Evolutionary conservation across 306 rosid genomes (phyloP), one percentile per base, ranked within the genome.

Genomic region (Malus sylvestris): DNA sequence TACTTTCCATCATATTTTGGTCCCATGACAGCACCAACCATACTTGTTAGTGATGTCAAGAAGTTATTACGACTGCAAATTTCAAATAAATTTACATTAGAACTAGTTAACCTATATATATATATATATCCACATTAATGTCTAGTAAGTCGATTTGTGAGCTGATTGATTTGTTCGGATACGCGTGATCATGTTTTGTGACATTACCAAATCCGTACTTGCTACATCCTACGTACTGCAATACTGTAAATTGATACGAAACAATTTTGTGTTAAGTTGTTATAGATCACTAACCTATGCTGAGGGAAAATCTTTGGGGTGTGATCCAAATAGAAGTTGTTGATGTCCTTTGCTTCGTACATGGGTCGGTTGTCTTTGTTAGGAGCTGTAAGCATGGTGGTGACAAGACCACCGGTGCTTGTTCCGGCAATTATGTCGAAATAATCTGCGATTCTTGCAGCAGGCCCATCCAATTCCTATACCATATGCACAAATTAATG

Each of bases 1-100:
- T 87, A 68, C 61, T 74, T 71, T 16, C 90, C 88, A 25, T 84
- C 86, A 38, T 87, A 87, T 40, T 80, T 87, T 0, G 88, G 90
- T 22, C 90, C 90, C 25, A 30, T 35, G 1, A 53, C 60, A 25
- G 44, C 11, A 18, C 68, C 81, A 19, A 76, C 27, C 51, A 79
- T 66, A 60, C 42, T 74, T 42, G 55, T 12, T 19, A 80, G 57
- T 11, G 72, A 59, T n/a, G 71, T 14, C 44, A 77, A 68, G 5
- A 77, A 55, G 49, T 38, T 42, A 11, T 29, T 68, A 20, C 59
- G 64, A 22, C 68, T 73, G 30, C 16, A 42, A 66, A 22, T 4
- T 15, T n/a, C 25, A 20, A 18, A 1, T 25, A 57, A 20, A 57
- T 57, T 57, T 20, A 20, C 0, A 57, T 57, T 57, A 6, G 10